Base-by-base conservation (phyloP, 176 grass and related monocot species). In the Pontederia paniculata region DNA sequence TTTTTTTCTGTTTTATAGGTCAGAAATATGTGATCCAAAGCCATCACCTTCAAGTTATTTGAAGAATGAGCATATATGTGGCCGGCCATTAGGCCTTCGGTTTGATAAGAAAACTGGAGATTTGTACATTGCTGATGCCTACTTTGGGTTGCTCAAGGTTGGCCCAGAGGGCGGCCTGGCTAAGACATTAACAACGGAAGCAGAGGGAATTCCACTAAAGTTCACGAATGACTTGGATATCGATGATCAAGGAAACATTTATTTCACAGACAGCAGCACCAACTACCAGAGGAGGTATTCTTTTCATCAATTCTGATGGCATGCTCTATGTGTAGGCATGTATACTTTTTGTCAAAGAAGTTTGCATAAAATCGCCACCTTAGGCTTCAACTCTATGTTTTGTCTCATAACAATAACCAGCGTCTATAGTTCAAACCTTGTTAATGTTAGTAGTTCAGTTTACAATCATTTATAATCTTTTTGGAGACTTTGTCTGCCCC, bases 221-320 rank as follows among this genome's bases (percentile, higher is more conserved):
- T 97, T 97, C 79, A 97, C 91, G 21, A 89, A 97, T 41, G 91
- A 97, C 70, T 78, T 97, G 50, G 91, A 89, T 57, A 52, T 97
- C 60, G 91, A 87, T 54, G 77, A 78, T 45, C 79, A 87, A 23
- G 82, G 86, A 65, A 90, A 79, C 22, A 67, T 97, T 21, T 90
- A 97, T 77, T 90, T 97, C 72, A 84, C 91, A 0, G 91, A 97
- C 59, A 90, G 83, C 62, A 97, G 91, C 74, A 66, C 73, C 47
- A 81, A 79, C 72, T 88, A 81, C 74, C 83, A 84, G 80, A 84
- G 91, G 86, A 77, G 86, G 91, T 84, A 60, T 65, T 57, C 65
- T 50, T n/a, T 55, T 66, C 9, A 45, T 60, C 16, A 12, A 15
- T n/a, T 13, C 45, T 48, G 13, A 18, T 12, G 8, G n/a, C 58